phyloP scores from a whole-genome alignment of 768 basidiomycete species.

The Trametes cubensis region DNA sequence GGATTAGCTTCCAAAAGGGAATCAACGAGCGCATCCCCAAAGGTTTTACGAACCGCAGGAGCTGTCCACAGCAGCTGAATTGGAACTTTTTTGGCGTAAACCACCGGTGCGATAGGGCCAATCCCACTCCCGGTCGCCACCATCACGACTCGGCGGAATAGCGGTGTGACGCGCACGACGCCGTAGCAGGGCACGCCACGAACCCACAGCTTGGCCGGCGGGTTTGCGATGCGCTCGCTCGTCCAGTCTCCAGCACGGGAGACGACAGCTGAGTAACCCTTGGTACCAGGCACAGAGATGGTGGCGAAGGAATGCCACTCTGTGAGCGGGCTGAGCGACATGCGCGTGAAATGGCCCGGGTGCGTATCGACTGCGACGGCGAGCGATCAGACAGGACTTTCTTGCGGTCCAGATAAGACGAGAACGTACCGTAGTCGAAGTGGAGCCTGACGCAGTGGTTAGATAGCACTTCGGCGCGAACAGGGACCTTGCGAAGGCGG shows the following conservation, averaged over 20 bases:
- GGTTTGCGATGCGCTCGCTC: constrained; percentile 48
- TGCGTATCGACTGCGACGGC: constrained; percentile 31
- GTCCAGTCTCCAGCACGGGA: constrained; percentile 61
- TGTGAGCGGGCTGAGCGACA: constrained; percentile 45
- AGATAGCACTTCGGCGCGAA: constrained; percentile 52
- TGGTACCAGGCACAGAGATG: constrained; percentile 41
- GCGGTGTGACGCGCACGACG: constrained; percentile 52
- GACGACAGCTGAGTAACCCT: constrained; percentile 30
- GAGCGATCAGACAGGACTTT: constrained; percentile 17
- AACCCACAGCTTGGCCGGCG: constrained; percentile 57
- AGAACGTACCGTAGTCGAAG: constrained; percentile 53
- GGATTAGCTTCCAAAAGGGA: constrained; percentile 51
- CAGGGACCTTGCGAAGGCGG: constrained; percentile 54
- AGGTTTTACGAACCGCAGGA: constrained; percentile 58
- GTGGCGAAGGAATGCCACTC: constrained; percentile 63
- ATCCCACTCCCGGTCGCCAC: constrained; percentile 62
- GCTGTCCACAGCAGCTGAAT: constrained; percentile 60
- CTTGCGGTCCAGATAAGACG: not conserved
- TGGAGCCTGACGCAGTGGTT: constrained; percentile 56
- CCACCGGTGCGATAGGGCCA: constrained; percentile 55
- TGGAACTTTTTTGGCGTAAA: constrained; percentile 50
- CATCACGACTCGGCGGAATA: constrained; percentile 54
- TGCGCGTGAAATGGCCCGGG: constrained; percentile 36
- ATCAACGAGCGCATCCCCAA: constrained; percentile 59
- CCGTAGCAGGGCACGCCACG: constrained; percentile 57